phyloP scores from a whole-genome alignment of 768 basidiomycete species.

The Hypsizygus marmoreus region DNA sequence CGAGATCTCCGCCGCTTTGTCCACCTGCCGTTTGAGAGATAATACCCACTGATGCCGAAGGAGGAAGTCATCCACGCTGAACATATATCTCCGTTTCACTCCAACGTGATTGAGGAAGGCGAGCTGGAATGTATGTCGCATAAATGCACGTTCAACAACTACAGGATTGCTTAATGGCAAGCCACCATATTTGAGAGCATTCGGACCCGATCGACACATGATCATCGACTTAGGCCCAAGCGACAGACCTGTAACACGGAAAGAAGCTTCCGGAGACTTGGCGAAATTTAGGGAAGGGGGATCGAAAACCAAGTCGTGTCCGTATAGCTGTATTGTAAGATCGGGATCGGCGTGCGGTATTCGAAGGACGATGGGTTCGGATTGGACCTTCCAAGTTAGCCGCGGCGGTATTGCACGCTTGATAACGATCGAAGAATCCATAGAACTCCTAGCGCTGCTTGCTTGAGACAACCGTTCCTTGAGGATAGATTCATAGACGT shows the following conservation, averaged over 20 bases:
- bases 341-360: conserved; percentile 85
- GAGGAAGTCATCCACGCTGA: conserved; percentile 83
- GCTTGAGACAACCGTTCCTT: conserved; percentile 75
- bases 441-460: conserved; percentile 42
- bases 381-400: conserved; percentile 86
- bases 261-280: conserved; percentile 79
- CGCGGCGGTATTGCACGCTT: conserved; percentile 76
- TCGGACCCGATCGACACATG: conserved; percentile 81
- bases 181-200: conserved; percentile 80
- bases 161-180: conserved; percentile 79
- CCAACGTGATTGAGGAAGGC: conserved; percentile 74
- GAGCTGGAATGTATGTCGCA: conserved; percentile 95
- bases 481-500: conserved; percentile 78
- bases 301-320: conserved; percentile 88
- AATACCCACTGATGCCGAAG: conserved; percentile 75
- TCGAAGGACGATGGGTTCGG: conserved; percentile 83
- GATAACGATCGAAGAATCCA: conserved; percentile 63
- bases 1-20: conserved; percentile 41
- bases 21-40: conserved; percentile 68
- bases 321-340: conserved; percentile 80
- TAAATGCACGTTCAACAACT: conserved; percentile 88
- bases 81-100: conserved; percentile 87
- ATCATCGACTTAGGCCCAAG: conserved; percentile 83
- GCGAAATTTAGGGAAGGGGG: conserved; percentile 81
- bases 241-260: conserved; percentile 85